A percentile compares a stretch with the other conserved stretches of the same genome.
phyloP scores from a whole-genome alignment of 192 early-diverging fungal species.

The Coemansia sp. region DNA sequence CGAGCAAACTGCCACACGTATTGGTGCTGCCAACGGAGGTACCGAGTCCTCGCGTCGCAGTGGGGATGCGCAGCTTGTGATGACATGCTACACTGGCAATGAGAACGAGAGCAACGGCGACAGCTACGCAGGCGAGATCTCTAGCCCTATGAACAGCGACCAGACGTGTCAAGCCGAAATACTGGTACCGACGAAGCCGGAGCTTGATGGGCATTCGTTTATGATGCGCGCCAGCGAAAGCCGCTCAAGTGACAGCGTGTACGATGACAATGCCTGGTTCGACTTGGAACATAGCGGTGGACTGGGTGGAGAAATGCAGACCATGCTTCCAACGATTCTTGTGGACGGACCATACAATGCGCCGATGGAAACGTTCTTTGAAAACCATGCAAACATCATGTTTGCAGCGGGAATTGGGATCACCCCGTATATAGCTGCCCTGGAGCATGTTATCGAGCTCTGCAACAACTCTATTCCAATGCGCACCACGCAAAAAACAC shows the following conservation, averaged over 20 bases:
- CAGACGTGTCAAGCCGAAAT: constrained; percentile 22
- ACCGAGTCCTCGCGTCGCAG: not conserved
- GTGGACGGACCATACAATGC: constrained; percentile 78
- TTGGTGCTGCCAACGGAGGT: not conserved
- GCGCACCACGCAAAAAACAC: constrained; percentile 42
- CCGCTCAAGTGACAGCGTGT: constrained; percentile 2
- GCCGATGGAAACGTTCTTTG: constrained; percentile 76
- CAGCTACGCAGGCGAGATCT: not conserved
- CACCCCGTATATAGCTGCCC: constrained; percentile 63
- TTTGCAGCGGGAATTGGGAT: constrained; percentile 84
- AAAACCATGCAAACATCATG: constrained; percentile 67
- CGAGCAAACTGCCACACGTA: not conserved
- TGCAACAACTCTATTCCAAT: constrained; percentile 36
- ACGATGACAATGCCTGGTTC: constrained; percentile 43
- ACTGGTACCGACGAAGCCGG: constrained; percentile 37
- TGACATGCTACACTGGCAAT: constrained; percentile 7
- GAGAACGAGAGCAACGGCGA: not conserved
- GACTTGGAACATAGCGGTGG: constrained; percentile 15
- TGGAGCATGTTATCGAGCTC: constrained; percentile 44
- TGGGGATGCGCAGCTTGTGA: constrained; percentile 7
- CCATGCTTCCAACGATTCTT: constrained; percentile 60
- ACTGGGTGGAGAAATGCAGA: constrained; percentile 12
- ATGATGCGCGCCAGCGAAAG: constrained; percentile 38
- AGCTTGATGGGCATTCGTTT: constrained; percentile 34
- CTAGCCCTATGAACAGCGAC: constrained; percentile 31